These are phyloP conservation scores for Cairneyella variabilis DNA, from an alignment of 495 filamentous ascomycete species.

Conservation along the genomic window DNA sequence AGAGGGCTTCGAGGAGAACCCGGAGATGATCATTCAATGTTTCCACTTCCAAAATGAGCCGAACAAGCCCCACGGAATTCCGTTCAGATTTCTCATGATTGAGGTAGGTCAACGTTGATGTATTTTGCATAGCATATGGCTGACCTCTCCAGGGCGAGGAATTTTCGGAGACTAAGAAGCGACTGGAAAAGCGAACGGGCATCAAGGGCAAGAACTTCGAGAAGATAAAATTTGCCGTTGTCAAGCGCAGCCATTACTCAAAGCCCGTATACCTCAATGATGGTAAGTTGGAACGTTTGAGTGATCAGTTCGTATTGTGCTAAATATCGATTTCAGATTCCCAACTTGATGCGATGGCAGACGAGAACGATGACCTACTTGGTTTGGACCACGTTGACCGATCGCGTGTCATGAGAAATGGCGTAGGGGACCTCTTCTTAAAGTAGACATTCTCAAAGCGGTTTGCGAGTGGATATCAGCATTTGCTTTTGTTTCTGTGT, in stretches of 20 bases:
- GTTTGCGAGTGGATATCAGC: too few species aligned
- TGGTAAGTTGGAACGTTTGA: conserved; percentile 72
- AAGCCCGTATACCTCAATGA: conserved; percentile 81
- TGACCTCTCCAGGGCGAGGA: conserved; percentile 43
- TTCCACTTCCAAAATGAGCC: conserved; percentile 92
- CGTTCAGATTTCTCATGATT: conserved; percentile 87
- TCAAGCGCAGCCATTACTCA: conserved; percentile 63
- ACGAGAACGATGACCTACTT: conserved; percentile 69
- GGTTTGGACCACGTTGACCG: conserved; percentile 89
- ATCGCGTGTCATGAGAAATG: conserved; percentile 45
- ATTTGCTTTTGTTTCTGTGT: too few species aligned
- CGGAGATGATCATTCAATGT: conserved; percentile 61
- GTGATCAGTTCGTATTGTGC: too few species aligned
- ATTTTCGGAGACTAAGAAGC: conserved; percentile 88
- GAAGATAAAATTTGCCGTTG: conserved; percentile 93
- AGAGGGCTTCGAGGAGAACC: conserved; percentile 58
- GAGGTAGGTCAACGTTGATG: conserved; percentile 52
- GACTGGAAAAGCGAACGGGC: conserved; percentile 82
- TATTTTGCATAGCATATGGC: background rate
- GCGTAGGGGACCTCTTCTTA: conserved; percentile 51
- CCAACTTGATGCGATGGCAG: conserved; percentile 69
- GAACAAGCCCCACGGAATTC: conserved; percentile 69
- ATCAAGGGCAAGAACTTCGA: conserved; percentile 98
- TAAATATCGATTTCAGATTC: conserved; percentile 56
- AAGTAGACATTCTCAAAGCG: too few species aligned